Conservation (phyloP, 345 rosid genomes). For the Linum trigynum region DNA sequence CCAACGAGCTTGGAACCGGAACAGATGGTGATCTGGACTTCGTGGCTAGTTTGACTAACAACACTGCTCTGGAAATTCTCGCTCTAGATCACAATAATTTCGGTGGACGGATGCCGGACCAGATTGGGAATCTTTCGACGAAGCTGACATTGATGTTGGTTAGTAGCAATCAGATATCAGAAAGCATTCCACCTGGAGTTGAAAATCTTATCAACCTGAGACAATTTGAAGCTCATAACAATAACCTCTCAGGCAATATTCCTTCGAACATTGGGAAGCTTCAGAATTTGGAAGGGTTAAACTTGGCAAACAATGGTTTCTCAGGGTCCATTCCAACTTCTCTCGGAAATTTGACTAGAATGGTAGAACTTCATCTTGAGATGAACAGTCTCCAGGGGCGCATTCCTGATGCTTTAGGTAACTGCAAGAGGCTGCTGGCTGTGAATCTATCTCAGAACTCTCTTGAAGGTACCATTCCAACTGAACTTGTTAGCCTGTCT, state of each 20-base stretch:
- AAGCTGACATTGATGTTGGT: not conserved
- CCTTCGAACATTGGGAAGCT: slow-evolving; percentile 7
- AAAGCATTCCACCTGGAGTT: slow-evolving; percentile 5
- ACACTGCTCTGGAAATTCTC: not conserved
- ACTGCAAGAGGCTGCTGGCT: not conserved
- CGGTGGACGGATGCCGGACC: not conserved
- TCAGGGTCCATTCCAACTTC: slow-evolving; percentile 4
- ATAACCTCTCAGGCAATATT: slow-evolving; percentile 3
- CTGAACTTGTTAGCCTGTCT: not conserved
- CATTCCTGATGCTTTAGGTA: slow-evolving; percentile 6
- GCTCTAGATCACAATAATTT: not conserved
- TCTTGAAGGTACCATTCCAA: slow-evolving; percentile 5
- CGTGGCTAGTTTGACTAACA: not conserved
- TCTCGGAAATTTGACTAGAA: not conserved
- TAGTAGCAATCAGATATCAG: not conserved
- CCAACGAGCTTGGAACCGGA: not conserved
- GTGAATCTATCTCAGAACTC: not conserved
- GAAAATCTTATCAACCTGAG: not conserved
- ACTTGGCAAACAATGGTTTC: not conserved
- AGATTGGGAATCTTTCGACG: not conserved
- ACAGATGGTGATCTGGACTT: not conserved
- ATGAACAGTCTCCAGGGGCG: not conserved
- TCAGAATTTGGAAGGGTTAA: not conserved
- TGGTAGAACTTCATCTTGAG: not conserved
- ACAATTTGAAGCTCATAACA: not conserved